Conservation (phyloP, 345 rosid genomes). For the Eucalyptus marginata region DNA sequence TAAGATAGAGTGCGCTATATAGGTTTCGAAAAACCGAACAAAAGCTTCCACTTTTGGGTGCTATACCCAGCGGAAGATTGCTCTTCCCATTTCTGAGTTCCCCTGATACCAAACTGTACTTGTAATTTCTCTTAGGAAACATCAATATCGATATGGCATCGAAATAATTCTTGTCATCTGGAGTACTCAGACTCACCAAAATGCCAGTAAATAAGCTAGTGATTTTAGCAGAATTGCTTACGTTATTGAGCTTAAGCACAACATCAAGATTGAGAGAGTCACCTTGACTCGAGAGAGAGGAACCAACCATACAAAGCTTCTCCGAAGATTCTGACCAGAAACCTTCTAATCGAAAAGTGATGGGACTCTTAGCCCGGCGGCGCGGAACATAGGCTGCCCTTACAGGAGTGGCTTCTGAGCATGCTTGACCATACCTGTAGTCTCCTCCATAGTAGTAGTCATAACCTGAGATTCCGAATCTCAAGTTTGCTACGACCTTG, state of each 20-base stretch:
- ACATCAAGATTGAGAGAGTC: not conserved
- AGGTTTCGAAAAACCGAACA: not conserved
- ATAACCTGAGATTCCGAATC: not conserved
- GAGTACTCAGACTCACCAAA: conserved; percentile 17
- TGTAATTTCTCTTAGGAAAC: conserved; percentile 9
- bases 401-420: not conserved
- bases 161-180: conserved; percentile 6
- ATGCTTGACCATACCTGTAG: not conserved
- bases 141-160: conserved; percentile 21
- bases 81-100: not conserved
- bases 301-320: conserved; percentile 43
- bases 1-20: conserved; percentile 2
- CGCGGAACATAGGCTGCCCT: not conserved
- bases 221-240: conserved; percentile 1
- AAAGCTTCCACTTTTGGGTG: not conserved
- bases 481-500: not conserved
- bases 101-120: not conserved
- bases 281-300: not conserved
- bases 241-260: conserved; percentile 27
- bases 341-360: conserved; percentile 21
- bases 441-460: not conserved
- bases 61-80: not conserved
- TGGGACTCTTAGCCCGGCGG: not conserved
- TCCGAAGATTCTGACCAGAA: conserved; percentile 29
- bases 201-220: conserved; percentile 30